phyloP scores from a whole-genome alignment of 352 stramenopile genomes.

The Pythium utonaiense region DNA sequence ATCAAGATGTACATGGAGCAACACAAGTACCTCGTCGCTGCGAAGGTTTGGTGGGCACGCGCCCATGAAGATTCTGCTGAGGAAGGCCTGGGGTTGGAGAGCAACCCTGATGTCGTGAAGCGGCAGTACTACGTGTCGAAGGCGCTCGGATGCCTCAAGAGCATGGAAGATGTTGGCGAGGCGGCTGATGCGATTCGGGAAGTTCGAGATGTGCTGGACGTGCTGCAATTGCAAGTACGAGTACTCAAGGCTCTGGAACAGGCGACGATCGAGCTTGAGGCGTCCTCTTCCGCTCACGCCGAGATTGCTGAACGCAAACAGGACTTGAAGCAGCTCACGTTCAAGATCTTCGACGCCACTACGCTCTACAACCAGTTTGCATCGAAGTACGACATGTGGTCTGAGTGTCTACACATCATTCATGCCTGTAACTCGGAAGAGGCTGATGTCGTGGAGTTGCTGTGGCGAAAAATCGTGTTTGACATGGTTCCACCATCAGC shows the following conservation, averaged over 20 bases:
- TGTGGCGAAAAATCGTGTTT: constrained; percentile 80
- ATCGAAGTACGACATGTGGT: constrained; percentile 85
- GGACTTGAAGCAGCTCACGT: constrained; percentile 68
- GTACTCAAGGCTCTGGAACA: constrained; percentile 77
- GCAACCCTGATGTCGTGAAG: constrained; percentile 74
- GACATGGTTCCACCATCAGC: constrained; percentile 62
- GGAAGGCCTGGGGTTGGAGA: constrained; percentile 41
- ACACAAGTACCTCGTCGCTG: constrained; percentile 77
- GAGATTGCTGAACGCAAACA: constrained; percentile 46
- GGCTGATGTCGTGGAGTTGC: constrained; percentile 49
- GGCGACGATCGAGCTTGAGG: constrained; percentile 60
- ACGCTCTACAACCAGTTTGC: constrained; percentile 86
- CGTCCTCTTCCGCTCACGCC: constrained; percentile 34
- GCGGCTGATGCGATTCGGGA: constrained; percentile 68
- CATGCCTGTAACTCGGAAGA: constrained; percentile 83
- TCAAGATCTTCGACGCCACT: constrained; percentile 75
- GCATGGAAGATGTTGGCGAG: constrained; percentile 67
- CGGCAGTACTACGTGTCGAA: constrained; percentile 84
- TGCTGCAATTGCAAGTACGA: constrained; percentile 79
- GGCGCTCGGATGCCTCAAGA: constrained; percentile 71
- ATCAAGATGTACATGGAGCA: constrained; percentile 87
- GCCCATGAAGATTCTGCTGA: constrained; percentile 45
- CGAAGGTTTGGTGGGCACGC: constrained; percentile 80
- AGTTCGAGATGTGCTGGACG: constrained; percentile 78
- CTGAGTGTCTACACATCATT: constrained; percentile 84